Base-by-base conservation (phyloP, 306 rosid species). In the Dryas alaskensis region DNA sequence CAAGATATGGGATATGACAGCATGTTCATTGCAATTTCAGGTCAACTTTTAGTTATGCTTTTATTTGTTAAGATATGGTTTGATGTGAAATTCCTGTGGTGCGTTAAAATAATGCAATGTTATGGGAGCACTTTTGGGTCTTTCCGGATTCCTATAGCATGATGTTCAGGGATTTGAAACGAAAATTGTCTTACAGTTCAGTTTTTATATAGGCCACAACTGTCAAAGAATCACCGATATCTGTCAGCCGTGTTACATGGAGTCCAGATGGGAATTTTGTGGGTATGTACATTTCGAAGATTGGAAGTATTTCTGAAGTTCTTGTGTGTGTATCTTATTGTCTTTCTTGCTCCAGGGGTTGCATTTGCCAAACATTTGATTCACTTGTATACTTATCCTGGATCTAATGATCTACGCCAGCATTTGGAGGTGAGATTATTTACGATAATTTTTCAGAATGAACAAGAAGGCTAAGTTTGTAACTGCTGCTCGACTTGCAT, bases 161-260 rank as follows among this genome's bases (percentile, higher is more conserved):
- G 42, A 12, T 85, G 61, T 55, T 70, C 68, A 70, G 75, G 64
- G 73, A 75, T 77, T 72, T 62, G 53, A 57, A 75, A 58, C 53
- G 55, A 42, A 42, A 27, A 16, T 77, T 42, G 45, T 84, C 80
- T 90, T 65, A 86, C 58, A 68, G 39, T 46, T 54, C 46, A 73
- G 60, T 84, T 58, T 68, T 74, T 81, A 72, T 82, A 48, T 90
- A 92, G 98, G 83, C 91, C 55, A 82, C 87, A 55, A 59, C 78
- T 40, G 84, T 72, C 69, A 87, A 87, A 84, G 95, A 86, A 50
- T 49, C 77, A 51, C 78, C 82, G 68, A 79, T 90, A 75, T 88
- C 97, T 80, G 92, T 89, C 53, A 90, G 92, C 75, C 86, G 95
- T 70, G 95, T 89, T 76, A 78, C 88, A 6, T 92, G 98, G 98